These are phyloP conservation scores for Aspergillus sp. DNA, from an alignment of 2,329 filamentous ascomycete genomes.

Conservation along the genomic window DNA sequence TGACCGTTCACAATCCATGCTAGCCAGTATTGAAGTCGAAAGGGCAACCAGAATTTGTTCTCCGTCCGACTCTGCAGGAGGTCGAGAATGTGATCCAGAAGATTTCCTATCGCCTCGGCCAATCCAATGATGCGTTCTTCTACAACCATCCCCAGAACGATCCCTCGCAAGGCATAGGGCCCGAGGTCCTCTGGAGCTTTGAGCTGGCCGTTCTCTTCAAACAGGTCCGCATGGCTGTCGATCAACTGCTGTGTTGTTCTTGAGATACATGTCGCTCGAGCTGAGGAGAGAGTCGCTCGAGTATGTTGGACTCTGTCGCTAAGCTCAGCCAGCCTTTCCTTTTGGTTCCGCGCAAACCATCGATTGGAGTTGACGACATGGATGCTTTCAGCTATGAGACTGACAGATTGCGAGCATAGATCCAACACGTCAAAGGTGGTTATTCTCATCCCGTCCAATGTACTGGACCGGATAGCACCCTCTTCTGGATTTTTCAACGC, in stretches of 20 bases:
- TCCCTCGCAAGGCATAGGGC: conserved; percentile 45
- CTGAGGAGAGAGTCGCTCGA: conserved; percentile 23
- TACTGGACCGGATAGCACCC: conserved; percentile 29
- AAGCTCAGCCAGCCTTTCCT: conserved; percentile 16
- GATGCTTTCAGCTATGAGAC: conserved; percentile 23
- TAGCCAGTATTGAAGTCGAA: conserved; percentile 37
- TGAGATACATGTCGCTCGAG: conserved; percentile 23
- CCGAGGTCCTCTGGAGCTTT: conserved; percentile 31
- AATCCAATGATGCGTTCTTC: conserved; percentile 41
- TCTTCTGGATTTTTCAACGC: conserved; percentile 41
- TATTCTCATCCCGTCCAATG: conserved; percentile 31
- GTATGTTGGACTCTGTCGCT: conserved; percentile 5
- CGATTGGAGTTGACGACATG: conserved; percentile 26
- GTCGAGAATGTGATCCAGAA: conserved; percentile 38
- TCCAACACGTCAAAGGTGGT: conserved; percentile 27
- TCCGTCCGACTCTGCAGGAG: conserved; percentile 38
- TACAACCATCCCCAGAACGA: conserved; percentile 47
- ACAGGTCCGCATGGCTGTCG: conserved; percentile 6
- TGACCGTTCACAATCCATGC: conserved; percentile 37
- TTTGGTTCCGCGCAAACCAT: conserved; percentile 21
- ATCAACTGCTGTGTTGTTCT: conserved; percentile 44
- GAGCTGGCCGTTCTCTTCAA: conserved; percentile 23
- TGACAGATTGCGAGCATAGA: conserved; percentile 23
- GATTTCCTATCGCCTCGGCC: conserved; percentile 1
- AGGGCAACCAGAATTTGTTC: conserved; percentile 45